A percentile compares a stretch with the other conserved stretches of the same genome.
Evolutionary conservation across 1,139 yeast genomes (phyloP).

Genomic region (Blastobotrys buckinghamii): DNA sequence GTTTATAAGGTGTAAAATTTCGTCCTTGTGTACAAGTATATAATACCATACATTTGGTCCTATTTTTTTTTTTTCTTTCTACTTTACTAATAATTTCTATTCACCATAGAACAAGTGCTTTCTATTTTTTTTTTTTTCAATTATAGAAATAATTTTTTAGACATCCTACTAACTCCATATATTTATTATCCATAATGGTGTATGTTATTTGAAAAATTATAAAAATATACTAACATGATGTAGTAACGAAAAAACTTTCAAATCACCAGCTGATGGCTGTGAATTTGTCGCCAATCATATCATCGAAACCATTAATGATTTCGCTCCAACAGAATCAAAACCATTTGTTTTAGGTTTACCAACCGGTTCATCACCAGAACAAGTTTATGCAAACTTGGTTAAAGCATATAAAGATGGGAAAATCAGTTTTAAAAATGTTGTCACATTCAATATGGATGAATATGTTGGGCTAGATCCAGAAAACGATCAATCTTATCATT

Average conservation of each 20-base stretch:
- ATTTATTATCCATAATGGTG: background rate
- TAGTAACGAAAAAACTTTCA: constrained; percentile 14
- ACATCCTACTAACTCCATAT: too few relatives aligned
- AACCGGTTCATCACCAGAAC: constrained; percentile 63
- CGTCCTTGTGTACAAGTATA: background rate
- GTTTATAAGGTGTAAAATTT: constrained; percentile 3
- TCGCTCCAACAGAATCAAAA: constrained; percentile 41
- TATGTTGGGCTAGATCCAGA: constrained; percentile 47
- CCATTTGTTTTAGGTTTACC: constrained; percentile 61
- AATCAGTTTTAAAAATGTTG: constrained; percentile 49
- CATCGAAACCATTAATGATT: constrained; percentile 41
- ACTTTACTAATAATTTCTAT: too few relatives aligned
- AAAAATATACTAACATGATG: background rate
- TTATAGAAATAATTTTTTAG: background rate
- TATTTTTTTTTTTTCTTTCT: background rate
- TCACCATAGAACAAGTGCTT: too few relatives aligned
- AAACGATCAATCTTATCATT: constrained; percentile 52
- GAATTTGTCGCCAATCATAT: constrained; percentile 47
- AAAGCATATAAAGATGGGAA: constrained; percentile 42
- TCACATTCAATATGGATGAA: constrained; percentile 61
- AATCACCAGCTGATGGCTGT: constrained; percentile 38
- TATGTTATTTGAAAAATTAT: background rate
- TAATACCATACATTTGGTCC: background rate
- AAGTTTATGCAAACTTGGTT: constrained; percentile 46
- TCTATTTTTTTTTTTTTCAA: background rate